Base-by-base conservation (phyloP, 768 basidiomycete species). In the Russula vinacea region DNA sequence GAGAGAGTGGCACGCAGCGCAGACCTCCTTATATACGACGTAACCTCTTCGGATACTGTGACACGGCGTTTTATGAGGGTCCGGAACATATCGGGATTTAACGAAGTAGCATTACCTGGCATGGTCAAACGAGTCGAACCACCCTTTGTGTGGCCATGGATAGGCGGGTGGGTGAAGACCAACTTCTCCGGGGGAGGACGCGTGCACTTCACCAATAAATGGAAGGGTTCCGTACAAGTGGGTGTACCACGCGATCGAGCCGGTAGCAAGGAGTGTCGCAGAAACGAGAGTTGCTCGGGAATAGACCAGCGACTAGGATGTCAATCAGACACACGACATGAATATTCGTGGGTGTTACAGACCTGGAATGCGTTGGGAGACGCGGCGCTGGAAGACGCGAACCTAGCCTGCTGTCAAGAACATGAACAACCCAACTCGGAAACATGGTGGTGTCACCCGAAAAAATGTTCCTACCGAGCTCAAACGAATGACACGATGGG, bases 11-110 rank as follows among this genome's bases (percentile, higher is more conserved):
- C 97, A 99, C 13, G 97, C 94, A 17, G 97, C 92, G 74, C 97
- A 99, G 62, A 99, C 97, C 78, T 99, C 96, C 68, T 94, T 92
- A 83, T 99, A 99, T 62, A 99, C 97, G 76, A 90, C 87, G 80
- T 92, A 95, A 45, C 94, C 95, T 73, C 96, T 84, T 71, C 95
- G 94, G 73, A 98, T 95, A 76, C 94, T 96, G 64, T 40, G 53
- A 63, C 17, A 58, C 65, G 60, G 59, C 63, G 59, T 57, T 58
- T 64, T 56, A 37, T 42, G 57, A 51, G 62, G 64, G 57, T 47
- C 60, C 60, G 67, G 32, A 56, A 33, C 24, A 59, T 58, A 54
- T 56, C 49, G 62, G 56, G 56, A 65, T 29, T 24, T 37, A 53
- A 56, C 1, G 42, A 19, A 52, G 42, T 16, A 57, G 63, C 79